Conservation (phyloP, 352 stramenopile species). For the Thraustochytrium sp. region DNA sequence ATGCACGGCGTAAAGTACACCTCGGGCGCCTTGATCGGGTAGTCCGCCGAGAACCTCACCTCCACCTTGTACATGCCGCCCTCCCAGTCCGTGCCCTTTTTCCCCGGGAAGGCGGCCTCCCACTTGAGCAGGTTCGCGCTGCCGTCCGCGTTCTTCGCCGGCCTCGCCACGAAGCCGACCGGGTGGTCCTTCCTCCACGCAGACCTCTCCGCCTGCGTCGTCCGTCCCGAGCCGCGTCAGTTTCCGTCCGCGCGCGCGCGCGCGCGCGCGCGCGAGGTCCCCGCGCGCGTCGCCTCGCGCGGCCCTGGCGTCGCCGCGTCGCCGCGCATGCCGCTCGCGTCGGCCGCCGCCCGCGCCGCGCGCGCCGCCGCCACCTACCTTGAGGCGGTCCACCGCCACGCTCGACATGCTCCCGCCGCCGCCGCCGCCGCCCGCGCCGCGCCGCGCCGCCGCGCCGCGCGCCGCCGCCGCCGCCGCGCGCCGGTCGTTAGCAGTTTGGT, state of each 20-base stretch:
- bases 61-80: constrained; percentile 73
- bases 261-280: too few relatives aligned
- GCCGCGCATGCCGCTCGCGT: too few relatives aligned
- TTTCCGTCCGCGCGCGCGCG: too few relatives aligned
- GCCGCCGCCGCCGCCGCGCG: too few relatives aligned
- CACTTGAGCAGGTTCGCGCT: constrained; percentile 77
- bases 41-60: constrained; percentile 72
- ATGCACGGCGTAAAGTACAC: constrained; percentile 75
- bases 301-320: too few relatives aligned
- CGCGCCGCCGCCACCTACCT: background rate
- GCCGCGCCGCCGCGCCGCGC: too few relatives aligned
- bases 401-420: background rate
- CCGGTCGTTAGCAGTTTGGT: too few relatives aligned
- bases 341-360: background rate
- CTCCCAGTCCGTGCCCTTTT: constrained; percentile 69
- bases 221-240: background rate
- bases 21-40: constrained; percentile 73
- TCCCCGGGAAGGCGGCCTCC: constrained; percentile 71
- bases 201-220: constrained; percentile 64
- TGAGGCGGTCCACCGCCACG: background rate
- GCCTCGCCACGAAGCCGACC: constrained; percentile 71
- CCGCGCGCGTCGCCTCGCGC: too few relatives aligned
- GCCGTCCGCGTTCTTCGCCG: constrained; percentile 65
- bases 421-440: too few relatives aligned
- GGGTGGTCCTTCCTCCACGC: constrained; percentile 77